Base-by-base conservation (phyloP, 345 rosid genomes). In the Cardamine resedifolia region DNA sequence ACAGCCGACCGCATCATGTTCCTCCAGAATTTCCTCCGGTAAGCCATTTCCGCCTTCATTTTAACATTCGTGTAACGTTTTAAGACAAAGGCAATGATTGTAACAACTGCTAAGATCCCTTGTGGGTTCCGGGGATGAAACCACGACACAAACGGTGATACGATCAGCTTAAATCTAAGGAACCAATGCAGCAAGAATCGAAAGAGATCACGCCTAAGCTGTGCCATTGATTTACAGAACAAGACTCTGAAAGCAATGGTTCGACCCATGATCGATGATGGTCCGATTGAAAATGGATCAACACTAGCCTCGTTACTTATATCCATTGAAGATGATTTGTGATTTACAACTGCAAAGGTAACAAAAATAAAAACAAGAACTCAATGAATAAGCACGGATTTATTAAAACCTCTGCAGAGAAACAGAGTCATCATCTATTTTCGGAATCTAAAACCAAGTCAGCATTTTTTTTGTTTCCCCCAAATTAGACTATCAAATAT, bases 21-120 rank as follows among this genome's bases (percentile, higher is more conserved):
- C 89, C 98, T 90, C 99, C 99, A 95, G 73, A 95, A 95, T 43
- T 95, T 95, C 85, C 99, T 88, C 64, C 96, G 41, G 57, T 95
- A 95, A 2, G 92, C 99, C 97, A 90, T 87, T 58, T 95, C 98
- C 5, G 99, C 99, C 82, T 84, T 90, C n/a, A 43, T 2, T 45
- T 91, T 92, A 8, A 95, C 98, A 77, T 90, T 92, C 0, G 98
- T 83, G 78, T 77, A 91, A 1, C 98, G 87, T 80, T 84, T 95
- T 73, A 95, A 81, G 71, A 87, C 62, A 79, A 95, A 86, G 3
- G 99, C 99, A 70, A 90, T 86, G 23, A 90, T 74, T 12, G 93
- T 92, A 71, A 95, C 96, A 81, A 95, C 84, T 0, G 94, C 98
- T 57, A 91, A 76, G 82, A 95, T 95, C 76, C 99, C 96, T 73